phyloP scores from a whole-genome alignment of 345 rosid species.

The Murraya paniculata region DNA sequence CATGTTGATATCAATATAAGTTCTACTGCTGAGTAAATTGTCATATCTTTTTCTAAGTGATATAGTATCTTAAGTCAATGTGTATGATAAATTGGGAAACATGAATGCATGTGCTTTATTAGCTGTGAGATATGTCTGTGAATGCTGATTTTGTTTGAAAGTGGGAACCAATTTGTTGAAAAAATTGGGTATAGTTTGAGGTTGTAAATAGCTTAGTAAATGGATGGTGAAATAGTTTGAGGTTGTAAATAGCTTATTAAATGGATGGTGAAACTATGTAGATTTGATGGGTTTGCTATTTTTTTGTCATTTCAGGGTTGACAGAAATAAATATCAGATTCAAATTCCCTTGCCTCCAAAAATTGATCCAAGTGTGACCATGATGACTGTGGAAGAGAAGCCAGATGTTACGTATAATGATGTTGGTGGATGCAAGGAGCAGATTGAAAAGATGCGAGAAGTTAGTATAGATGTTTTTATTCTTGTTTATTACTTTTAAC shows the following conservation, averaged over 20 bases:
- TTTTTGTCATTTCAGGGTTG: slow-evolving; percentile 60
- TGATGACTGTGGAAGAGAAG: slow-evolving; percentile 99
- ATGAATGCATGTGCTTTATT: neutral
- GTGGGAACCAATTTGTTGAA: neutral
- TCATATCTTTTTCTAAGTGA: neutral
- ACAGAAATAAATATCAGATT: slow-evolving; percentile 94
- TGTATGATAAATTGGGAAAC: neutral
- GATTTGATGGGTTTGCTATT: slow-evolving; percentile 2
- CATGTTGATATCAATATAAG: neutral
- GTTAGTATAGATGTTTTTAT: slow-evolving; percentile 32
- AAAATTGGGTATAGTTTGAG: neutral
- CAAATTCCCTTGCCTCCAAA: slow-evolving; percentile 98
- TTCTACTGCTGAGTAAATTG: neutral
- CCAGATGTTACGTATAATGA: slow-evolving; percentile 98
- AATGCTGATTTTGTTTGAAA: neutral
- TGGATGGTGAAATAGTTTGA: neutral
- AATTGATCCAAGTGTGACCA: slow-evolving; percentile 98
- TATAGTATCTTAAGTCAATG: neutral
- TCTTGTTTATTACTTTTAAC: neutral
- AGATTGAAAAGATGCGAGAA: slow-evolving; percentile 97
- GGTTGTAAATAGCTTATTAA: neutral
- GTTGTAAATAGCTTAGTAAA: neutral
- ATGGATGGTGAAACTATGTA: neutral
- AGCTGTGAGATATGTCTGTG: neutral
- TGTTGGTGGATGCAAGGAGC: slow-evolving; percentile 98